Evolutionary conservation across 1,284 basidiomycete species (phyloP).

Genomic region (Dichomitus squalens): DNA sequence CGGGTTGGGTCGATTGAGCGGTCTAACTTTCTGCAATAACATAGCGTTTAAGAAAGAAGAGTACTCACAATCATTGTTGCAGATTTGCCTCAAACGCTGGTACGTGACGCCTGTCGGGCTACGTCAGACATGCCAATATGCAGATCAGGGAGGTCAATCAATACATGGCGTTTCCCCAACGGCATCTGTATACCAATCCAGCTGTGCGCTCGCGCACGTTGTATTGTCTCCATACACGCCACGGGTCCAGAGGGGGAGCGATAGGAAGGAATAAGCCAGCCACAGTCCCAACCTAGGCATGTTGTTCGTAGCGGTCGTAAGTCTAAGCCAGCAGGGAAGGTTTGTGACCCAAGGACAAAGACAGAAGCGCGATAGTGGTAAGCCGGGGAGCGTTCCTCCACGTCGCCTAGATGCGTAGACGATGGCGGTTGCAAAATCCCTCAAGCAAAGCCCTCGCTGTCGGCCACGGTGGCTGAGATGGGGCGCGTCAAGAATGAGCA

Average conservation of each 20-base stretch:
- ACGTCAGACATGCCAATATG: not conserved
- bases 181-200: conserved; percentile 19
- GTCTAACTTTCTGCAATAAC: not conserved
- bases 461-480: not conserved
- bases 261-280: not conserved
- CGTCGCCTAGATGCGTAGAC: not conserved
- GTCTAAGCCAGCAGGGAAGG: not conserved
- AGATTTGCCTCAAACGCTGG: conserved; percentile 12
- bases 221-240: not conserved
- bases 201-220: conserved; percentile 8
- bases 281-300: not conserved
- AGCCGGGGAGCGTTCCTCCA: not conserved
- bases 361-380: not conserved
- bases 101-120: conserved; percentile 18
- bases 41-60: not conserved
- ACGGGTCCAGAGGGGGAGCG: not conserved
- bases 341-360: not conserved
- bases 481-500: not conserved
- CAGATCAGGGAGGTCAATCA: not conserved
- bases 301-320: not conserved
- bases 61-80: conserved; percentile 18
- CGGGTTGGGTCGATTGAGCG: not conserved
- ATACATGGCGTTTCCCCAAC: conserved; percentile 22
- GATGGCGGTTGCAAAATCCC: not conserved
- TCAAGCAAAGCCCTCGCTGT: not conserved